A percentile compares a stretch with the other conserved stretches of the same genome.
These are phyloP conservation scores for Aphanomyces euteiches DNA, from an alignment of 352 stramenopile genomes.

Conservation along the genomic window DNA sequence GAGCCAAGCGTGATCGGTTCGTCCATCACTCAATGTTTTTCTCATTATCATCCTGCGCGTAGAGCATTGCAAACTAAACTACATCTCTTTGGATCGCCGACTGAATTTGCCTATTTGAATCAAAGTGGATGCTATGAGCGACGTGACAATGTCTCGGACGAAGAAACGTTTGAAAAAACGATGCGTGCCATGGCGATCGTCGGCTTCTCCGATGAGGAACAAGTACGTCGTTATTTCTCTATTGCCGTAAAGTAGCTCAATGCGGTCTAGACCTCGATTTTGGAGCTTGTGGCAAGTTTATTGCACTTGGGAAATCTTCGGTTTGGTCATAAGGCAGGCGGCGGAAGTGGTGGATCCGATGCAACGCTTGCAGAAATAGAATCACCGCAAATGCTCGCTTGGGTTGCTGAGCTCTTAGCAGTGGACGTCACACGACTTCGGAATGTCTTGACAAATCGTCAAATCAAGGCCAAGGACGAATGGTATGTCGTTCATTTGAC, in stretches of 20 bases:
- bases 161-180: conserved; percentile 40
- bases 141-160: conserved; percentile 39
- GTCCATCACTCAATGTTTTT: conserved; percentile 3
- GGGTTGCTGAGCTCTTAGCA: conserved; percentile 55
- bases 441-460: conserved; percentile 56
- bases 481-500: conserved; percentile 41
- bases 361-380: conserved; percentile 16
- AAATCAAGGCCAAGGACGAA: conserved; percentile 75
- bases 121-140: conserved; percentile 31
- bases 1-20: conserved; percentile 15
- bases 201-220: conserved; percentile 38
- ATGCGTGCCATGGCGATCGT: conserved; percentile 40
- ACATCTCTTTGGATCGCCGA: conserved; percentile 34
- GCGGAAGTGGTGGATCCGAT: conserved; percentile 13
- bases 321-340: conserved; percentile 40
- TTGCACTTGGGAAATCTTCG: conserved; percentile 50
- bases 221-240: conserved; percentile 12
- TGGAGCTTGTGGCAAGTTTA: conserved; percentile 43
- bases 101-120: conserved; percentile 39
- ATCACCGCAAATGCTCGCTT: conserved; percentile 31
- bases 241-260: no score
- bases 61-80: conserved; percentile 33
- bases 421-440: conserved; percentile 55
- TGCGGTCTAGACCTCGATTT: conserved; percentile 17
- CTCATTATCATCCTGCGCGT: background rate